Conservation (phyloP, 2,329 filamentous ascomycete species). For the Pseudohalonectria lignicola region DNA sequence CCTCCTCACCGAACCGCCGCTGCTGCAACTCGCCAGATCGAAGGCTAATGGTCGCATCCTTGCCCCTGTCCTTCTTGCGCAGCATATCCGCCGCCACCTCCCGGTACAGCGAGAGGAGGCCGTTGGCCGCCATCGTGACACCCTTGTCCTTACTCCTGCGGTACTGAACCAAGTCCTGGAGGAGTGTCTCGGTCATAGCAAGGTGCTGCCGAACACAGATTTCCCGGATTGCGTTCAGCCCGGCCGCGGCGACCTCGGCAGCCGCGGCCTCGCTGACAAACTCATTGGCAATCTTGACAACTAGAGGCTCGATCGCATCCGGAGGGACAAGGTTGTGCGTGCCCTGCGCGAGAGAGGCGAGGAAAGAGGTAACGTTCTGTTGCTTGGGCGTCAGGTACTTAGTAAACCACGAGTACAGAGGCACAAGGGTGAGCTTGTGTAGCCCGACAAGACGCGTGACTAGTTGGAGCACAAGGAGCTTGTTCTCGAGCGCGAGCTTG, state of each 20-base stretch:
- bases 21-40: slow-evolving; percentile 62
- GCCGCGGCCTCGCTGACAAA: slow-evolving; percentile 94
- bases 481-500: slow-evolving; percentile 79
- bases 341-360: slow-evolving; percentile 85
- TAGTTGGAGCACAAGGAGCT: slow-evolving; percentile 79
- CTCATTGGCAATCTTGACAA: slow-evolving; percentile 95
- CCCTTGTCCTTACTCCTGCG: slow-evolving; percentile 97
- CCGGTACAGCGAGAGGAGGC: slow-evolving; percentile 79
- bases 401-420: slow-evolving; percentile 92
- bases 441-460: slow-evolving; percentile 85
- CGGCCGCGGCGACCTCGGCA: slow-evolving; percentile 80
- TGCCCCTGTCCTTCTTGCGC: slow-evolving; percentile 81
- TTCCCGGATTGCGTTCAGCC: slow-evolving; percentile 88
- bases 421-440: slow-evolving; percentile 82
- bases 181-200: slow-evolving; percentile 91
- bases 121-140: slow-evolving; percentile 97
- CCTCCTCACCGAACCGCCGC: slow-evolving; percentile 73
- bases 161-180: slow-evolving; percentile 94
- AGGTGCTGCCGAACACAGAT: slow-evolving; percentile 86
- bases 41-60: slow-evolving; percentile 77
- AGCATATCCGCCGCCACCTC: slow-evolving; percentile 85
- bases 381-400: slow-evolving; percentile 85
- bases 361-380: slow-evolving; percentile 81
- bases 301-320: slow-evolving; percentile 78
- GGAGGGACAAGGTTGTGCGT: slow-evolving; percentile 87